Conservation (phyloP, 306 rosid species). For the Prunus salicina region DNA sequence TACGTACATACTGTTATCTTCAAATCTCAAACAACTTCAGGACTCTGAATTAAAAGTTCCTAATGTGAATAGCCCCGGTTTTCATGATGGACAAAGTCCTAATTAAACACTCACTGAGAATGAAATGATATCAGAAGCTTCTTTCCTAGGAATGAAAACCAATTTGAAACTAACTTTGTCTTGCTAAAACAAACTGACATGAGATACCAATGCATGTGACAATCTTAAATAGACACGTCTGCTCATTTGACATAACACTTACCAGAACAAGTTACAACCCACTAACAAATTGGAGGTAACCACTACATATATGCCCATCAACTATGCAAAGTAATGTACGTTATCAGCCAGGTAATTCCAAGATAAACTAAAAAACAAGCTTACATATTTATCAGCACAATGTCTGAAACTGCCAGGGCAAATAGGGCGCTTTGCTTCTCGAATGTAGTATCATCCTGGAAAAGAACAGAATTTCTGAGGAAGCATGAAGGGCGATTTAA, state of each 20-base stretch:
- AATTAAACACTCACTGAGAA: too few species aligned
- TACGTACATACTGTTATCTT: too few species aligned
- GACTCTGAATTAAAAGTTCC: too few species aligned
- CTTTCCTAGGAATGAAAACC: too few species aligned
- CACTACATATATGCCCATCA: not conserved
- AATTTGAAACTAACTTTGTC: too few species aligned
- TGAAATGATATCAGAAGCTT: too few species aligned
- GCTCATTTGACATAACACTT: not conserved
- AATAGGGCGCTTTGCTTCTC: slow-evolving; percentile 90
- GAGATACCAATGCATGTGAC: not conserved
- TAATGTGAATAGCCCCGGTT: too few species aligned
- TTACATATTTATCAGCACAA: slow-evolving; percentile 81
- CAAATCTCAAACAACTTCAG: too few species aligned
- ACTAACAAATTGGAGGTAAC: not conserved
- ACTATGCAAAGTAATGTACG: not conserved
- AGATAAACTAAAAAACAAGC: not conserved
- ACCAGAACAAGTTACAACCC: not conserved
- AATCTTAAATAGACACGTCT: not conserved
- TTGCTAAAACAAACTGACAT: too few species aligned
- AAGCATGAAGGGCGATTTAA: not conserved
- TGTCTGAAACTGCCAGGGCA: slow-evolving; percentile 77
- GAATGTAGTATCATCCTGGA: slow-evolving; percentile 85
- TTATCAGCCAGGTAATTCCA: not conserved
- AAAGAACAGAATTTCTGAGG: slow-evolving; percentile 1
- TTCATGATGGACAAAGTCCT: too few species aligned